Evolutionary conservation across 257 asterid species (phyloP).

Genomic region (Nicotiana tabacum): DNA sequence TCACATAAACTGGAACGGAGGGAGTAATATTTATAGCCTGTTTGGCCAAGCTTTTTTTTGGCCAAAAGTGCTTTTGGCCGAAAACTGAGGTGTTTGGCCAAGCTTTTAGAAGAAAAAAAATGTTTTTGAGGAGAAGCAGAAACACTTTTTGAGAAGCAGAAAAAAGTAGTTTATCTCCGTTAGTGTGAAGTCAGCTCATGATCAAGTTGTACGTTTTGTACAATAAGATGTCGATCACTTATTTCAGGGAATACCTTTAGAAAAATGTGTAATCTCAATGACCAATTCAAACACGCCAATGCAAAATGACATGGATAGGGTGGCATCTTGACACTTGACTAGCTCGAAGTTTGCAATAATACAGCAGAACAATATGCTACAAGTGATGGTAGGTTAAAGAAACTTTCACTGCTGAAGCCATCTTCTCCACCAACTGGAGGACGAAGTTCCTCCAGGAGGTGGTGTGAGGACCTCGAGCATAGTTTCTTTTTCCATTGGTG

Average conservation of each 20-base stretch:
- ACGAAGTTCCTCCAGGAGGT: constrained; percentile 41
- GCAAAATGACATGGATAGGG: neutral
- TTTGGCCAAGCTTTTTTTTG: no score
- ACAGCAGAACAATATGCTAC: neutral
- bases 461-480: constrained; percentile 87
- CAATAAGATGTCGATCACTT: neutral
- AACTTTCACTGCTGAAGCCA: constrained; percentile 33
- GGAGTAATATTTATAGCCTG: no score
- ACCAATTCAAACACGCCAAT: neutral
- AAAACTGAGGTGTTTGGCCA: no score
- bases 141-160: no score
- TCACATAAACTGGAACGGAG: no score
- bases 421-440: constrained; percentile 60
- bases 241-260: neutral
- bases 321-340: neutral
- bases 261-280: neutral
- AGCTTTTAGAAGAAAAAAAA: no score
- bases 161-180: no score
- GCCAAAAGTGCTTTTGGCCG: no score
- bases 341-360: neutral
- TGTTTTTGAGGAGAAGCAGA: no score
- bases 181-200: neutral
- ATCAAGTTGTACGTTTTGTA: constrained; percentile 3
- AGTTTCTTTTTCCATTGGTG: constrained; percentile 75
- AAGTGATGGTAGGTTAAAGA: neutral